phyloP scores from a whole-genome alignment of 2,329 filamentous ascomycete species.

The Sporothrix globosa region DNA sequence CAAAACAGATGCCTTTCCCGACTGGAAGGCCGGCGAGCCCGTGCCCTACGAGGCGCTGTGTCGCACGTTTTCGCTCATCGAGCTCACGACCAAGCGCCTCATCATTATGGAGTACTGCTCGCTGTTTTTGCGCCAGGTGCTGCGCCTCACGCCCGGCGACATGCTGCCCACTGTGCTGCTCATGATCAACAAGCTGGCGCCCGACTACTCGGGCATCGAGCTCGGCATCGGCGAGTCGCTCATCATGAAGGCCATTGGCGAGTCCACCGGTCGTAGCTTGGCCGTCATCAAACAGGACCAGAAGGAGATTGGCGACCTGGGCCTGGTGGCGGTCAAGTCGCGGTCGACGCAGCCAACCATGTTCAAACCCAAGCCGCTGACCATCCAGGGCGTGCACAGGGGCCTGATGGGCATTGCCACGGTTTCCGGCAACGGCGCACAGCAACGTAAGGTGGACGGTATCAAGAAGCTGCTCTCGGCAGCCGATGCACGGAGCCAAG shows the following conservation, averaged over 20 bases:
- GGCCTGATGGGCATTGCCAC: constrained; percentile 88
- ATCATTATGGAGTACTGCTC: constrained; percentile 88
- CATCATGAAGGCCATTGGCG: constrained; percentile 98
- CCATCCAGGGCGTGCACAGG: constrained; percentile 82
- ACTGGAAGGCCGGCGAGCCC: constrained; percentile 87
- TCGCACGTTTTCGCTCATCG: constrained; percentile 89
- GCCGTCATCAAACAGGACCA: constrained; percentile 93
- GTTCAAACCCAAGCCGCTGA: constrained; percentile 95
- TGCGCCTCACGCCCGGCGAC: constrained; percentile 85
- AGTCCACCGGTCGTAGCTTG: constrained; percentile 85
- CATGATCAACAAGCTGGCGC: constrained; percentile 97
- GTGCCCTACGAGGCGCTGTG: constrained; percentile 95
- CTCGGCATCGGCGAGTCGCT: constrained; percentile 97
- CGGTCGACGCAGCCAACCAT: constrained; percentile 94
- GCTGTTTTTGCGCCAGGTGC: constrained; percentile 89
- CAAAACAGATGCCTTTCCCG: constrained; percentile 82
- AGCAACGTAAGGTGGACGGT: constrained; percentile 85
- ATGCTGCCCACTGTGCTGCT: constrained; percentile 85
- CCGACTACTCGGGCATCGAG: constrained; percentile 95
- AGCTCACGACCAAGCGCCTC: constrained; percentile 90
- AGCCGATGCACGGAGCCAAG: constrained; percentile 72
- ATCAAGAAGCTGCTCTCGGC: constrained; percentile 97
- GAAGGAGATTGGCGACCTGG: constrained; percentile 93
- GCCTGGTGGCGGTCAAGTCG: constrained; percentile 92
- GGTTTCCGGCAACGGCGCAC: constrained; percentile 80